These are phyloP conservation scores for Boletellus sp. DNA, from an alignment of 768 basidiomycete genomes.

Conservation along the genomic window DNA sequence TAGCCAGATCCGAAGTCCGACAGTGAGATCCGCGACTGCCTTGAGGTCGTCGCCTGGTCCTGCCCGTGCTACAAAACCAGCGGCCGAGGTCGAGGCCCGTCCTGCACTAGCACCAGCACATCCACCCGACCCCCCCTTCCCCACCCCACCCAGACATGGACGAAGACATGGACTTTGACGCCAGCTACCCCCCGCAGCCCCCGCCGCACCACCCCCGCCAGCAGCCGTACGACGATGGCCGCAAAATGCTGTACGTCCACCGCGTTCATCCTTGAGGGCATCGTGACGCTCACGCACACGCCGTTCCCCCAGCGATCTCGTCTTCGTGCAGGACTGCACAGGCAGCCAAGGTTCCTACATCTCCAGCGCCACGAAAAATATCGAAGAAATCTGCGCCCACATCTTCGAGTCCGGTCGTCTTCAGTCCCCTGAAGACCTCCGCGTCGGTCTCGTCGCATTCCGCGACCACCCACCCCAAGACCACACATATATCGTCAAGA, in stretches of 20 bases:
- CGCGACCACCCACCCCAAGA: slow-evolving; percentile 98
- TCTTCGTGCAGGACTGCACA: slow-evolving; percentile 94
- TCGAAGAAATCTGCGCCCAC: slow-evolving; percentile 90
- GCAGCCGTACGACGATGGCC: slow-evolving; percentile 35
- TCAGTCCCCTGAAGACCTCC: slow-evolving; percentile 80
- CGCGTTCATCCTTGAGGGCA: slow-evolving; percentile 8
- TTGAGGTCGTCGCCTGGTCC: slow-evolving; percentile 32
- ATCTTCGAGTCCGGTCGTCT: slow-evolving; percentile 94
- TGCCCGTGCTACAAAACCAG: slow-evolving; percentile 17
- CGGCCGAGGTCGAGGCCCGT: slow-evolving; percentile 11
- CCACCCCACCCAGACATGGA: slow-evolving; percentile 49
- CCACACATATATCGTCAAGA: slow-evolving; percentile 89
- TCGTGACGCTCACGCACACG: slow-evolving; percentile 20
- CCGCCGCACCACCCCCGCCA: slow-evolving; percentile 35
- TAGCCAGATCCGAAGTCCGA: slow-evolving; percentile 38
- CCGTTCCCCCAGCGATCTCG: slow-evolving; percentile 76
- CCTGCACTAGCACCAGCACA: slow-evolving; percentile 7
- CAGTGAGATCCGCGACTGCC: slow-evolving; percentile 36
- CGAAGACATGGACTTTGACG: slow-evolving; percentile 73
- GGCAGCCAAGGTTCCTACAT: slow-evolving; percentile 90
- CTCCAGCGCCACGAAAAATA: slow-evolving; percentile 93
- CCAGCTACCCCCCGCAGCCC: slow-evolving; percentile 27
- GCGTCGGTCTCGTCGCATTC: slow-evolving; percentile 91
- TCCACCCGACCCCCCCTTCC: neutral
- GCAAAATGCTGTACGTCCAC: slow-evolving; percentile 72